phyloP scores from a whole-genome alignment of 495 filamentous ascomycete genomes.

The Coniosporium apollinis region DNA sequence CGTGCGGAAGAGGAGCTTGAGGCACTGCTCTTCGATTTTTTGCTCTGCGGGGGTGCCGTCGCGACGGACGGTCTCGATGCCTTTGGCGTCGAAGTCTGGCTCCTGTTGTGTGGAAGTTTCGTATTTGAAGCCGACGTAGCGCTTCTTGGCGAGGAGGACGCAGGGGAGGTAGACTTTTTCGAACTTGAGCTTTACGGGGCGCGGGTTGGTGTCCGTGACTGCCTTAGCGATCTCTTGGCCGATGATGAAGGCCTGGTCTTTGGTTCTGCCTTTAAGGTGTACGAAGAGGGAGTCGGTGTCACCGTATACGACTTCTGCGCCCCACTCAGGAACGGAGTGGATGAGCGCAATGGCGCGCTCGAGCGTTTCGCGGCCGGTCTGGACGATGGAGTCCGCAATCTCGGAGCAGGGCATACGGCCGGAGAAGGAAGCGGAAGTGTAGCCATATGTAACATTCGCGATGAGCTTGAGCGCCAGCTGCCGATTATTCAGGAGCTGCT shows the following conservation, averaged over 20 bases:
- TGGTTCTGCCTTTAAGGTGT: constrained; percentile 70
- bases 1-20: constrained; percentile 79
- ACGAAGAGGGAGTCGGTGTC: constrained; percentile 97
- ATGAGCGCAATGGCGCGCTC: constrained; percentile 90
- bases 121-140: constrained; percentile 96
- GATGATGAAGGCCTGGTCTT: constrained; percentile 78
- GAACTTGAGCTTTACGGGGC: constrained; percentile 90
- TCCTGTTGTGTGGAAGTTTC: constrained; percentile 59
- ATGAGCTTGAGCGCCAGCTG: constrained; percentile 94
- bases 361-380: constrained; percentile 83
- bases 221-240: constrained; percentile 83
- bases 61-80: constrained; percentile 88
- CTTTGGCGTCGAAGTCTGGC: constrained; percentile 94
- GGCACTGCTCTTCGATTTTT: constrained; percentile 89
- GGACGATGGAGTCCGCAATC: constrained; percentile 96
- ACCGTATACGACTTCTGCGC: constrained; percentile 91
- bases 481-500: constrained; percentile 80
- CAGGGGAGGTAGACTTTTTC: constrained; percentile 97
- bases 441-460: constrained; percentile 96
- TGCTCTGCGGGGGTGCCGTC: constrained; percentile 93
- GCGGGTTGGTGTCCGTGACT: constrained; percentile 79
- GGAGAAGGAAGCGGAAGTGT: constrained; percentile 89
- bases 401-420: constrained; percentile 95
- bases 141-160: constrained; percentile 87
- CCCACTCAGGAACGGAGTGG: constrained; percentile 73